These are phyloP conservation scores for Haematococcus sp. DNA, from an alignment of 139 green algal genomes.

Conservation along the genomic window DNA sequence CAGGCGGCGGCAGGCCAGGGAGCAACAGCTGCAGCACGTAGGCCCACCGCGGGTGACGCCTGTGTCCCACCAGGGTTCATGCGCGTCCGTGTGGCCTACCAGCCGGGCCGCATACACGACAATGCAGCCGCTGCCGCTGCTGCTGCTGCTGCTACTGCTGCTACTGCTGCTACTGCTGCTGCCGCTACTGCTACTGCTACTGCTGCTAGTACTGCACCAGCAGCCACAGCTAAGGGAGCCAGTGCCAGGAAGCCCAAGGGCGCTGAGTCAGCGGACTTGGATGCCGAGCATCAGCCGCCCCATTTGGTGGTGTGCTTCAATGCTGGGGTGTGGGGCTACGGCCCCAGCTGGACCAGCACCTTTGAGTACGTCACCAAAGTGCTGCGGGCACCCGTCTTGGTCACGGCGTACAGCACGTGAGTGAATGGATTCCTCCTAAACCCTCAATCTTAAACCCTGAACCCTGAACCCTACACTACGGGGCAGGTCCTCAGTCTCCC, in stretches of 20 bases:
- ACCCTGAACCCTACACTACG: too few species aligned
- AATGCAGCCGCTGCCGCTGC: background rate
- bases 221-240: background rate
- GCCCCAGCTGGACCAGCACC: background rate
- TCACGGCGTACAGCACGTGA: slow-evolving; percentile 5
- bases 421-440: too few species aligned
- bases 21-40: background rate
- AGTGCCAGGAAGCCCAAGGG: background rate
- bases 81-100: slow-evolving; percentile 3
- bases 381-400: background rate
- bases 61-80: background rate
- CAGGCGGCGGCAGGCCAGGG: background rate
- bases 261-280: background rate
- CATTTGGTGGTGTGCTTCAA: slow-evolving; percentile 1
- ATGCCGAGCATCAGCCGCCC: background rate
- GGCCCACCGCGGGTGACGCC: background rate
- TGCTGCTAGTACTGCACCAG: too few species aligned
- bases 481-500: too few species aligned
- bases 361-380: background rate
- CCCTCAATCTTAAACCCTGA: too few species aligned
- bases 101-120: background rate
- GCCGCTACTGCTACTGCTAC: too few species aligned
- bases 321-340: slow-evolving; percentile 3
- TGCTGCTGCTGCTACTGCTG: background rate
- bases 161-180: background rate